Evolutionary conservation across 2,329 filamentous ascomycete genomes (phyloP), one percentile per base, ranked within the genome.

Genomic region (Cladophialophora carrionii): DNA sequence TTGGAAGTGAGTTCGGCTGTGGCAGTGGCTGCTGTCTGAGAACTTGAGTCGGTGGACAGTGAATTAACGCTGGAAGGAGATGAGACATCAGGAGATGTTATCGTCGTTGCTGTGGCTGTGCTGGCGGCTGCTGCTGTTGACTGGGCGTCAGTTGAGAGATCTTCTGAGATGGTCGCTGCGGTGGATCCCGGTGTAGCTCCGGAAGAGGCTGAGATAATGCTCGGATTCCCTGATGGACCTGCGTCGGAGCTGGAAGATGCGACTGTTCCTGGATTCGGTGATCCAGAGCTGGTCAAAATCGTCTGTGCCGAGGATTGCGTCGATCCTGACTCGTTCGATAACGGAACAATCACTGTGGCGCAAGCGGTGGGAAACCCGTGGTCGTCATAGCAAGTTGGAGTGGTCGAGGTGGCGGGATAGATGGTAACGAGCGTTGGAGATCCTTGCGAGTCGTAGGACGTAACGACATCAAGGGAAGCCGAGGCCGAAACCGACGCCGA

Each of bases 401-500:
- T 70, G 4, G 76, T 74, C 34, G 74, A 61, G 57, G 70, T 73
- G 24, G 77, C 78, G 12, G 73, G 20, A 75, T 68, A 22, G 78
- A 67, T 72, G 5, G 79, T 81, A 63, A 77, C 75, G 1, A 81
- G 78, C 1, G 81, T 84, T 31, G 78, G 77, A 72, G 85, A 84
- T 37, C 82, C 82, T 68, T 78, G 77, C 34, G 82, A 73, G 71
- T 85, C 76, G 71, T 78, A 70, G 5, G 60, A 65, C n/a, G 81
- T 84, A 54, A 80, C 73, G 22, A 77, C 74, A 66, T 83, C 78
- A 84, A 73, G 78, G 70, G 76, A 81, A 62, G 58, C 77, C 76
- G 76, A 84, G 74, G 73, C 80, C 62, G 73, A 82, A 76, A 34
- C 81, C 26, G 48, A 20, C n/a, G 20, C 48, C 80, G 64, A 74